phyloP scores from a whole-genome alignment of 345 rosid genomes.

The Theobroma cacao region DNA sequence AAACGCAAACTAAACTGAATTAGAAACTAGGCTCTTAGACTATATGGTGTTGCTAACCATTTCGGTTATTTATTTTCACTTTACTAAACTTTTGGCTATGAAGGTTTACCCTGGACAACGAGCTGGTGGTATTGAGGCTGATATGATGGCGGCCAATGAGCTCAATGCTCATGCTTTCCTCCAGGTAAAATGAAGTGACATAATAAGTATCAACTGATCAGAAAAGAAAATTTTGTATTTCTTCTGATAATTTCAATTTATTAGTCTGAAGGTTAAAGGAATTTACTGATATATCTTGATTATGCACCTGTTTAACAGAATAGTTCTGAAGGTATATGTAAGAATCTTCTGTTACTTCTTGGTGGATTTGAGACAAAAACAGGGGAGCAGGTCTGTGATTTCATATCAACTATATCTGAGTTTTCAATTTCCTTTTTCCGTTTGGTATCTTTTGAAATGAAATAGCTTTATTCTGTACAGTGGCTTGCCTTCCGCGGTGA shows the following conservation, averaged over 20 bases:
- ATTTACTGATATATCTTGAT: slow-evolving; percentile 19
- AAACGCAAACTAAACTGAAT: background rate
- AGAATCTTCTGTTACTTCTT: slow-evolving; percentile 63
- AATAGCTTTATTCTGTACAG: slow-evolving; percentile 39
- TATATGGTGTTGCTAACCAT: background rate
- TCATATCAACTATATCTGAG: slow-evolving; percentile 16
- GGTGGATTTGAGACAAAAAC: slow-evolving; percentile 92
- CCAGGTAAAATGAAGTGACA: slow-evolving; percentile 49
- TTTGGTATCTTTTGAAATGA: slow-evolving; percentile 12
- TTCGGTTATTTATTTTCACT: background rate
- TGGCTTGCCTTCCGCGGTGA: slow-evolving; percentile 90
- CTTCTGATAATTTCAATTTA: background rate
- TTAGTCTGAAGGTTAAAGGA: background rate
- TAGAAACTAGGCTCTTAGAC: background rate
- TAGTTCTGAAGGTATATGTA: slow-evolving; percentile 49
- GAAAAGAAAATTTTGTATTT: background rate
- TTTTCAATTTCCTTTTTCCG: slow-evolving; percentile 8
- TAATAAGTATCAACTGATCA: background rate
- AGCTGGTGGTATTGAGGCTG: slow-evolving; percentile 81
- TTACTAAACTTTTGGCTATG: slow-evolving; percentile 18
- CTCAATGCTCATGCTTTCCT: slow-evolving; percentile 81
- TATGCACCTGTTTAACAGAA: slow-evolving; percentile 41
- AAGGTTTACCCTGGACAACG: slow-evolving; percentile 94
- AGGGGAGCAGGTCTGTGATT: slow-evolving; percentile 77
- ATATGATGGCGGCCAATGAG: slow-evolving; percentile 98